Percentiles rank a stretch among this genome's conserved stretches.
Conservation (phyloP, 164 flowering plant genomes). For the Vitis amurensis region DNA sequence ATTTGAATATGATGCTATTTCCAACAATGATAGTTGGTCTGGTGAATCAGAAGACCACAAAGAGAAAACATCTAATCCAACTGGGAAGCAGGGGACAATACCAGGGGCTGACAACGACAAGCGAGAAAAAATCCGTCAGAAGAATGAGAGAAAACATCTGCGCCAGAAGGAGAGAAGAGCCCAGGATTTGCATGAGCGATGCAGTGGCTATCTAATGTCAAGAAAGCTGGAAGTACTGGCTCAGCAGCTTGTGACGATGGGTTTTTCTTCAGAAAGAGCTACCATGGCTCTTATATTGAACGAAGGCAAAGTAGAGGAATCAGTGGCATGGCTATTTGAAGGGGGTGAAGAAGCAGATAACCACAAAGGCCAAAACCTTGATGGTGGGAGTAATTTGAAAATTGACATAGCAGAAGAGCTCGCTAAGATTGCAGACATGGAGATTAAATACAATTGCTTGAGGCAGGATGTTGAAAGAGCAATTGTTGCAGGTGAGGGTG, state of each 20-base stretch:
- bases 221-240: conserved; percentile 83
- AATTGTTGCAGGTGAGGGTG: conserved; percentile 82
- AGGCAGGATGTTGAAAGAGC: conserved; percentile 93
- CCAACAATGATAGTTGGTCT: conserved; percentile 89
- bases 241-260: conserved; percentile 91
- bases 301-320: conserved; percentile 85
- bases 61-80: conserved; percentile 49
- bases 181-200: conserved; percentile 84
- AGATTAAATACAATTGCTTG: conserved; percentile 51
- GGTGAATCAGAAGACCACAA: conserved; percentile 94
- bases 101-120: conserved; percentile 88
- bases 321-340: conserved; percentile 84
- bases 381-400: conserved; percentile 59
- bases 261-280: conserved; percentile 79
- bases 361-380: conserved; percentile 32
- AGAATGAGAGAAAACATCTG: conserved; percentile 96
- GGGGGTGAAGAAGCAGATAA: conserved; percentile 56
- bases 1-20: conserved; percentile 76
- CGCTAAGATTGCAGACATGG: conserved; percentile 73
- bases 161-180: conserved; percentile 94
- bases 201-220: conserved; percentile 89
- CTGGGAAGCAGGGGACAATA: conserved; percentile 46
- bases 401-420: conserved; percentile 89
- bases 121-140: conserved; percentile 86
- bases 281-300: conserved; percentile 89